These are phyloP conservation scores for Paraphoma chrysanthemicola DNA, from an alignment of 2,329 filamentous ascomycete genomes.

Conservation along the genomic window DNA sequence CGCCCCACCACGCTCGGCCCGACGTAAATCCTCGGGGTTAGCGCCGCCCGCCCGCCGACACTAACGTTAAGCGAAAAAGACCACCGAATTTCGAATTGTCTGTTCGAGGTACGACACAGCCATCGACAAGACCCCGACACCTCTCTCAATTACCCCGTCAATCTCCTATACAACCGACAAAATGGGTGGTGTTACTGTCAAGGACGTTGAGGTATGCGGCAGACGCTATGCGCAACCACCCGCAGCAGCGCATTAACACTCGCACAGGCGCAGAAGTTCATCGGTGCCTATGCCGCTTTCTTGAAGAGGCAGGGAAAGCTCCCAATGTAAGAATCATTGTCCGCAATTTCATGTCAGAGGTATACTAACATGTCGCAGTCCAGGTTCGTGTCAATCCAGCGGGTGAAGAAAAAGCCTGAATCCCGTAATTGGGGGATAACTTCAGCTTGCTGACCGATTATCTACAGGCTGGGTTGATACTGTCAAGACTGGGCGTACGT, in stretches of 20 bases:
- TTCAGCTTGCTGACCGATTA: slow-evolving; percentile 53
- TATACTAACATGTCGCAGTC: slow-evolving; percentile 50
- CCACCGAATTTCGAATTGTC: slow-evolving; percentile 16
- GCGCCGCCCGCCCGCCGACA: slow-evolving; percentile 14
- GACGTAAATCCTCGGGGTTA: not conserved
- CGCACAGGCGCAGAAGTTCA: slow-evolving; percentile 83
- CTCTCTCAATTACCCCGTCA: slow-evolving; percentile 24
- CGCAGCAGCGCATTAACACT: slow-evolving; percentile 12
- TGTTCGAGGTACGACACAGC: slow-evolving; percentile 13
- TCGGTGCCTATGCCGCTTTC: slow-evolving; percentile 84
- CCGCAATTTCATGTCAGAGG: not conserved
- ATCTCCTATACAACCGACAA: slow-evolving; percentile 62
- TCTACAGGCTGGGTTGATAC: slow-evolving; percentile 96
- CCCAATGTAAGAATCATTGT: slow-evolving; percentile 62
- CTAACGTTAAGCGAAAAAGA: slow-evolving; percentile 24
- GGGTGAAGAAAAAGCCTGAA: slow-evolving; percentile 57
- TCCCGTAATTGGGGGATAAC: slow-evolving; percentile 61
- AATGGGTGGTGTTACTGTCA: slow-evolving; percentile 83
- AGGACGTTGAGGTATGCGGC: slow-evolving; percentile 82
- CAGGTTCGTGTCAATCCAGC: slow-evolving; percentile 68
- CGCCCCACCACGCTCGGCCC: not conserved
- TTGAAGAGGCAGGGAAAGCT: slow-evolving; percentile 95
- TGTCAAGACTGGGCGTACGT: slow-evolving; percentile 83
- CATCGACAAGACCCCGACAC: slow-evolving; percentile 31
- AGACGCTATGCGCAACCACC: not conserved